These are phyloP conservation scores for Sporormia fimetaria DNA, from an alignment of 495 filamentous ascomycete genomes.

Conservation along the genomic window DNA sequence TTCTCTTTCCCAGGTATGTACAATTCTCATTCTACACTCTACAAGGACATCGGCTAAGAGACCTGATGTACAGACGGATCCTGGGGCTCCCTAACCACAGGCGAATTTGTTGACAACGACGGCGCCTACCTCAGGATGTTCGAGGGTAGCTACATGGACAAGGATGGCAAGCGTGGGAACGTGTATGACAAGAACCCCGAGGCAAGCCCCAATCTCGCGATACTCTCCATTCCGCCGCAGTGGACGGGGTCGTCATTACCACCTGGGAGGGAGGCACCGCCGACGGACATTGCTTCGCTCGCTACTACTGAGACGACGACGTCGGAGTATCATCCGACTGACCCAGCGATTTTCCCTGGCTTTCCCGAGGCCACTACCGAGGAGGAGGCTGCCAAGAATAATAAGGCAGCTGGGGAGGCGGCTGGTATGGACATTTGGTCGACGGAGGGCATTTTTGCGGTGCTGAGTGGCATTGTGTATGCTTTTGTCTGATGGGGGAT, in stretches of 20 bases:
- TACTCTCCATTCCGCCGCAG: constrained; percentile 33
- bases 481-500: no score
- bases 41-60: no score
- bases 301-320: constrained; percentile 1
- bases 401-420: no score
- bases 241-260: constrained; percentile 30
- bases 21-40: no score
- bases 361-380: no score
- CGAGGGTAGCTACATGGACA: constrained; percentile 31
- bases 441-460: no score
- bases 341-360: no score
- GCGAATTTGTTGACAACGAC: constrained; percentile 27
- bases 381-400: no score
- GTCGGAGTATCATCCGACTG: no score
- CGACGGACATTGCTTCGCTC: constrained; percentile 25
- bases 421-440: no score
- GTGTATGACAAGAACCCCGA: constrained; percentile 30
- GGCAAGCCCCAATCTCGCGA: constrained; percentile 33
- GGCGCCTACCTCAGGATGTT: constrained; percentile 32
- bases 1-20: constrained; percentile 35
- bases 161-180: constrained; percentile 29
- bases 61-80: no score
- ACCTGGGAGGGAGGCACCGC: constrained; percentile 33
- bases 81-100: constrained; percentile 31
- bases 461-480: no score